phyloP scores from a whole-genome alignment of 2,329 filamentous ascomycete genomes.

The Aspergillus neoniger region DNA sequence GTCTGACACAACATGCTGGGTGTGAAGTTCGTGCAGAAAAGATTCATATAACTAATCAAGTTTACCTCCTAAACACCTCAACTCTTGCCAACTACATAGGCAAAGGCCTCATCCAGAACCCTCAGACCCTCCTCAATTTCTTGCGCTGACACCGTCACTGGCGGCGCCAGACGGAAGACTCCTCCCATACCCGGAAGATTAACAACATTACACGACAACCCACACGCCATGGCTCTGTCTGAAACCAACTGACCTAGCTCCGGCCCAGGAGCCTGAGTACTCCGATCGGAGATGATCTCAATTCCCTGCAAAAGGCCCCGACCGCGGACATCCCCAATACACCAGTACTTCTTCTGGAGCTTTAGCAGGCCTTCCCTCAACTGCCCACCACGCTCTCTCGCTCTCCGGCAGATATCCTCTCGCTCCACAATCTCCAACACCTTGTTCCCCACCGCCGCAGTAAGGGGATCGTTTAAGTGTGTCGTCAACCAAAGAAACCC shows the following conservation, averaged over 20 bases:
- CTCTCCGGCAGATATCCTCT: slow-evolving; percentile 54
- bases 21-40: too few relatives aligned
- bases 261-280: slow-evolving; percentile 47
- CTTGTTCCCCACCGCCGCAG: slow-evolving; percentile 62
- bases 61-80: too few relatives aligned
- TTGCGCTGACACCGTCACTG: slow-evolving; percentile 57
- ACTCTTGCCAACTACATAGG: slow-evolving; percentile 33
- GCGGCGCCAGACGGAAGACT: slow-evolving; percentile 61
- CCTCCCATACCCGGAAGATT: slow-evolving; percentile 58
- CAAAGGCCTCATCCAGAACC: slow-evolving; percentile 61
- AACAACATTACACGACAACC: slow-evolving; percentile 60
- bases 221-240: slow-evolving; percentile 52
- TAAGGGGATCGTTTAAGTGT: slow-evolving; percentile 63
- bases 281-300: slow-evolving; percentile 57
- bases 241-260: slow-evolving; percentile 54
- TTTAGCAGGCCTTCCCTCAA: slow-evolving; percentile 52
- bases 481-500: slow-evolving; percentile 63
- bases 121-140: slow-evolving; percentile 54
- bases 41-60: neutral
- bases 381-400: slow-evolving; percentile 47
- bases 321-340: slow-evolving; percentile 63
- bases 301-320: slow-evolving; percentile 61
- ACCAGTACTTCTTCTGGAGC: slow-evolving; percentile 56
- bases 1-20: too few relatives aligned
- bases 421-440: slow-evolving; percentile 63